Base-by-base conservation (phyloP, 2,329 filamentous ascomycete species). In the Epichloe gansuensis region DNA sequence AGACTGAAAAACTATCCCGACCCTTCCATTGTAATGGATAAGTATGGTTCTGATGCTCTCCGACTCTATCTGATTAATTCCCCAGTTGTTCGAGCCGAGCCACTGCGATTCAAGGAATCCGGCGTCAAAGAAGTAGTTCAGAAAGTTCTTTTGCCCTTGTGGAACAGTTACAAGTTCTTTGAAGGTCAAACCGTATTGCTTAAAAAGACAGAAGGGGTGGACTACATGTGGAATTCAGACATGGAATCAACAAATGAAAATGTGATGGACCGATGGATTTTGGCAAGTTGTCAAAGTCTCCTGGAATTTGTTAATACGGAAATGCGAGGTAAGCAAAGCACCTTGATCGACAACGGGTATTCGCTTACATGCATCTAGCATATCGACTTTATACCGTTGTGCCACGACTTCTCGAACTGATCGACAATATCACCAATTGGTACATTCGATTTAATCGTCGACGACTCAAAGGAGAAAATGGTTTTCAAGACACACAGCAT, bases 91-190 rank as follows among this genome's bases (percentile, higher is more conserved):
- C 82, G 90, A 52, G 91, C 88, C 1, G 89, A 96, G 68, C 88
- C 90, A 21, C 74, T 97, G 48, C 78, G 88, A 7, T 97, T 97
- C 73, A 94, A 93, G 69, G 91, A 96, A 66, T 66, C 81, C 0
- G 91, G 91, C 34, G 91, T 97, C 13, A 95, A 95, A 71, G 90
- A 96, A 66, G 90, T 96, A 53, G 88, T 96, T 2, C 85, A 88
- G 50, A 95, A 90, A 67, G 91, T 96, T 12, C 74, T 96, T 4
- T 73, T 96, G 40, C 90, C 91, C 1, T 71, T 96, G 27, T 96
- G 91, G 91, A 97, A 96, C 71, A 93, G 87, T 63, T 96, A 91
- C 72, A 91, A 94, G 66, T 96, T 97, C 74, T 96, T 96, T 58
- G 87, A 90, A 56, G 89, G 87, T 41, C 91, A 96, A 68, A 87